Evolutionary conservation across 164 flowering plant genomes (phyloP).

Genomic region (Buxus sempervirens): DNA sequence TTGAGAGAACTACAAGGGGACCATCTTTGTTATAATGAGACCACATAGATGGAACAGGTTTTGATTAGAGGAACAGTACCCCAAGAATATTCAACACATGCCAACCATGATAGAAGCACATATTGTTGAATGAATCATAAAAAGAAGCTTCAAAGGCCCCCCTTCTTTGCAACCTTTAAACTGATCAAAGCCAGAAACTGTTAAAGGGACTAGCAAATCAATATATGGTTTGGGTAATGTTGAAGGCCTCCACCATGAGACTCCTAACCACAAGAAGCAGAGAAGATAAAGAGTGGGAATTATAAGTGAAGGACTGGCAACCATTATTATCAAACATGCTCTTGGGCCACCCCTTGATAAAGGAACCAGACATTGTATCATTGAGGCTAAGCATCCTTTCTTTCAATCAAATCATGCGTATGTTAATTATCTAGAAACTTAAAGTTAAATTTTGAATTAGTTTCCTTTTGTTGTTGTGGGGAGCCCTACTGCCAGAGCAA

Average conservation of each 20-base stretch:
- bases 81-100: conserved; percentile 36
- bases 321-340: conserved; percentile 38
- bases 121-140: conserved; percentile 6
- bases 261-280: conserved; percentile 3
- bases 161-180: conserved; percentile 28
- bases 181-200: conserved; percentile 39
- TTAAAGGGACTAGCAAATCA: conserved; percentile 4
- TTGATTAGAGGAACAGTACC: conserved; percentile 10
- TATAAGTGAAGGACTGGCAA: conserved; percentile 8
- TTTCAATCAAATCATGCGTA: conserved; percentile 16
- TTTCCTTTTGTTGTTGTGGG: conserved; percentile 12
- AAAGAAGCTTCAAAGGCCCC: conserved; percentile 20
- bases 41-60: conserved; percentile 14
- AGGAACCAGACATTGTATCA: conserved; percentile 28
- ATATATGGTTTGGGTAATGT: background rate
- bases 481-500: too few relatives aligned
- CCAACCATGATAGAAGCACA: conserved; percentile 38
- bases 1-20: conserved; percentile 29
- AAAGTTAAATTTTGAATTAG: conserved; percentile 2
- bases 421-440: conserved; percentile 6
- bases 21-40: conserved; percentile 15
- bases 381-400: conserved; percentile 25
- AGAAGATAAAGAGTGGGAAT: conserved; percentile 2
- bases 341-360: conserved; percentile 30
- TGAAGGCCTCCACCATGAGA: conserved; percentile 22